phyloP scores from a whole-genome alignment of 345 rosid species.

The Linum tenue region DNA sequence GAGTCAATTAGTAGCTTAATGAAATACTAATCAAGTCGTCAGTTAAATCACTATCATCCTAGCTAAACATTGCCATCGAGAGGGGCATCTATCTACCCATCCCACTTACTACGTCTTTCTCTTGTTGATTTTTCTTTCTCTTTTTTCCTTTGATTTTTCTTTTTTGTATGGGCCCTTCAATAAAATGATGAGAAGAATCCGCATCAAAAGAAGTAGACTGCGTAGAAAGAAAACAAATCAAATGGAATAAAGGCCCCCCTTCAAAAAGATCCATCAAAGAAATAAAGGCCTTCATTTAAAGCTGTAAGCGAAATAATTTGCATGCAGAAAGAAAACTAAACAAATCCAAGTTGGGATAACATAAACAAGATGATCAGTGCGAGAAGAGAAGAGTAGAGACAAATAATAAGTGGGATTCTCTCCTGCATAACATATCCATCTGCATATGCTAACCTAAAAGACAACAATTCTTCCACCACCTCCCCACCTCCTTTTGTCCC shows the following conservation, averaged over 20 bases:
- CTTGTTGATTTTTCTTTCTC: too few relatives aligned
- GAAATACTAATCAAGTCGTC: too few relatives aligned
- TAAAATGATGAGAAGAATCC: constrained; percentile 9
- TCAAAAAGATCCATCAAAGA: not conserved
- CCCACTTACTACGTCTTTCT: too few relatives aligned
- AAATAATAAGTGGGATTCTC: constrained; percentile 35
- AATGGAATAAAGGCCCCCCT: not conserved
- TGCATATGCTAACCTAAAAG: not conserved
- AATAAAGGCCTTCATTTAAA: constrained; percentile 1
- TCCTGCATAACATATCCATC: not conserved
- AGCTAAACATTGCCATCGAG: too few relatives aligned
- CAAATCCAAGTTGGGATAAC: not conserved
- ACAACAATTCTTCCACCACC: not conserved
- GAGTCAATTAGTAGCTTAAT: too few relatives aligned
- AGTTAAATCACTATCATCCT: too few relatives aligned
- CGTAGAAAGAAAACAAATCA: not conserved
- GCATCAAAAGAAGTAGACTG: constrained; percentile 10
- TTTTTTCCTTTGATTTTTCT: not conserved
- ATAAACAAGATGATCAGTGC: not conserved
- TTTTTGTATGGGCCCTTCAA: too few relatives aligned
- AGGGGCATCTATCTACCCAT: too few relatives aligned
- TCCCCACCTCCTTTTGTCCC: constrained; percentile 11
- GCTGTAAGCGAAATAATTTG: not conserved
- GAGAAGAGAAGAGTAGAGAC: constrained; percentile 14
- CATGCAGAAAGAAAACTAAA: not conserved